phyloP scores from a whole-genome alignment of 257 asterid genomes.

The Solanum clarkiae region DNA sequence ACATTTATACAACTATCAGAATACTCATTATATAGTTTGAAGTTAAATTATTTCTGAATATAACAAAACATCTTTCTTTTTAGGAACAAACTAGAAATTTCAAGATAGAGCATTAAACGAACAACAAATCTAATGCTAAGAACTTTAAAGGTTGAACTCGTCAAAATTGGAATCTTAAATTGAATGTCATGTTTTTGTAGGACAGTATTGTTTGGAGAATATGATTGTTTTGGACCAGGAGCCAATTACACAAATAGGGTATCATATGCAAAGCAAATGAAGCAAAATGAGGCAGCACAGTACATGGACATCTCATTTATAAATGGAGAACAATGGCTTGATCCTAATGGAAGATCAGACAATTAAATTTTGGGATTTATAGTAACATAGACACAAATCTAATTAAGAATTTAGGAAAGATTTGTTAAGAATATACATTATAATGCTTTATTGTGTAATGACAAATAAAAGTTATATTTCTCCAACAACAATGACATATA shows the following conservation, averaged over 20 bases:
- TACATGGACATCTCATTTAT: constrained; percentile 45
- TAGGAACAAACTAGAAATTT: background rate
- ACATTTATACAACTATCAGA: no score
- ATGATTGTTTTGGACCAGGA: constrained; percentile 55
- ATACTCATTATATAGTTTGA: background rate
- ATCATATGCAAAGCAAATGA: constrained; percentile 45
- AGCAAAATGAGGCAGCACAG: constrained; percentile 42
- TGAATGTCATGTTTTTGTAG: constrained; percentile 13
- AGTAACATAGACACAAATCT: background rate
- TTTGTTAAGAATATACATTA: background rate
- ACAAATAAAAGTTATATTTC: background rate
- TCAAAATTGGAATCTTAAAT: background rate
- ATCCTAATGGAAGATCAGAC: background rate
- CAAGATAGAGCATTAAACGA: no score
- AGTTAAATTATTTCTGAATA: background rate
- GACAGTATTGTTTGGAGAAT: constrained; percentile 69
- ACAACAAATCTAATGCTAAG: no score
- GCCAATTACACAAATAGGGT: constrained; percentile 38
- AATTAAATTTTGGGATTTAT: background rate
- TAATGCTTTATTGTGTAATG: background rate
- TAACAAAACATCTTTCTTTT: background rate
- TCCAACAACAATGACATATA: background rate
- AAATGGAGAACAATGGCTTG: constrained; percentile 70
- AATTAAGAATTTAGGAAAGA: no score
- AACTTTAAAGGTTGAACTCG: background rate